Evolutionary conservation across 768 basidiomycete species (phyloP), one percentile per base, ranked within the genome.

Genomic region (Leccinum broughii): DNA sequence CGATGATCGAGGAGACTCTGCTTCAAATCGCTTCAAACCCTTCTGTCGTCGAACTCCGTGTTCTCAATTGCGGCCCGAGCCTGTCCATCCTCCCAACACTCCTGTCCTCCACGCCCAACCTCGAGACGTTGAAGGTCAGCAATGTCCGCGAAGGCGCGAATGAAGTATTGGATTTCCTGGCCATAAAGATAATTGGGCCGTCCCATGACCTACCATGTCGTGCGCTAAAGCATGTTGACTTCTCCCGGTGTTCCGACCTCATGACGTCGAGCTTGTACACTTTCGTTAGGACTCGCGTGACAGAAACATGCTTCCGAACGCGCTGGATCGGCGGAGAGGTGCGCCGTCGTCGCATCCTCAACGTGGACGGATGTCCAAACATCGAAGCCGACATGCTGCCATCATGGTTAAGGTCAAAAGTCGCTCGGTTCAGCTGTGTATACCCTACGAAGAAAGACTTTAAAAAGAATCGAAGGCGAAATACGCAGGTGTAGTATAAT

Each of bases 201-300:
- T 59, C 44, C 41, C 51, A 59, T 41, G 53, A 37, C 35, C 51
- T 62, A 28, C 37, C 78, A 8, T 88, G 86, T 60, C 85, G 85
- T 10, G 60, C 62, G 35, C 68, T 88, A 28, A 76, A 71, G 20
- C 73, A 83, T 44, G 67, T 89, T 58, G 78, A 89, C 57, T 73
- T 90, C 57, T 85, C 88, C 1, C 64, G 76, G 39, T 85, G 83
- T 62, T 69, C 80, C 0, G 83, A 85, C 57, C 70, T 89, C 15
- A 75, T 72, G 50, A 82, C 83, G 0, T 83, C 83, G 6, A 78
- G 80, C 2, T 67, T 85, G 24, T 77, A 84, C 14, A 77, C 80
- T 7, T 75, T 90, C 13, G 79, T 90, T 56, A 85, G 80, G 65
- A 70, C 76, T 6, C 83, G 87, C 17, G 67, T 79, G 13, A n/a